Conservation (phyloP, 2,329 filamentous ascomycete species). For the Exserohilum turcica region DNA sequence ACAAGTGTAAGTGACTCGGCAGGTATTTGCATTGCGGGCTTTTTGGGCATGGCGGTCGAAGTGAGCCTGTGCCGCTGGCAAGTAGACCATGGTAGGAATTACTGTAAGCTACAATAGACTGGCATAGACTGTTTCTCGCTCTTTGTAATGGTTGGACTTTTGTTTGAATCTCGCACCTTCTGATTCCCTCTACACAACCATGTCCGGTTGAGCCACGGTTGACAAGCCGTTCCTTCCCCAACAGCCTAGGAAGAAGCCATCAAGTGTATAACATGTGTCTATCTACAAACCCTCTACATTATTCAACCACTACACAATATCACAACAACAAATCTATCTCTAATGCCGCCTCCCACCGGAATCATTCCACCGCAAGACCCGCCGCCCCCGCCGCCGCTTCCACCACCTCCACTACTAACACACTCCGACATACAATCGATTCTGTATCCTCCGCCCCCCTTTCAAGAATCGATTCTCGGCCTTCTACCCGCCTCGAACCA, state of each 20-base stretch:
- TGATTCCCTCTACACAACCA: background rate
- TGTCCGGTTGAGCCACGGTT: background rate
- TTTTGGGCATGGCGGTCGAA: constrained; percentile 83
- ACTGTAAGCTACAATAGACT: constrained; percentile 47
- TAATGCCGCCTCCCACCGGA: background rate
- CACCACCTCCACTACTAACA: background rate
- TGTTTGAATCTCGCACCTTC: background rate
- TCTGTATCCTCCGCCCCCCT: too few relatives aligned
- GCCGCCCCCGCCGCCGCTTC: background rate
- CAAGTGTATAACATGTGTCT: too few relatives aligned
- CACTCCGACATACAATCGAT: too few relatives aligned
- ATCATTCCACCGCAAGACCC: background rate
- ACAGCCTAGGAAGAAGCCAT: too few relatives aligned
- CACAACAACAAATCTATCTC: background rate
- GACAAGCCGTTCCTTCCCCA: background rate
- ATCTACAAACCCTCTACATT: too few relatives aligned
- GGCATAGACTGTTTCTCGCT: background rate
- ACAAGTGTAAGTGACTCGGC: constrained; percentile 91
- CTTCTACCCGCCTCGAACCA: too few relatives aligned
- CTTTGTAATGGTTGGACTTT: too few relatives aligned
- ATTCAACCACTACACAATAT: background rate
- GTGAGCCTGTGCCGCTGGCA: constrained; percentile 83
- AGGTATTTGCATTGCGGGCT: constrained; percentile 86
- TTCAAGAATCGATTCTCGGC: too few relatives aligned
- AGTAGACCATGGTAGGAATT: constrained; percentile 74